Evolutionary conservation across 2,329 filamentous ascomycete species (phyloP).

Genomic region (Rutstroemia sp.): DNA sequence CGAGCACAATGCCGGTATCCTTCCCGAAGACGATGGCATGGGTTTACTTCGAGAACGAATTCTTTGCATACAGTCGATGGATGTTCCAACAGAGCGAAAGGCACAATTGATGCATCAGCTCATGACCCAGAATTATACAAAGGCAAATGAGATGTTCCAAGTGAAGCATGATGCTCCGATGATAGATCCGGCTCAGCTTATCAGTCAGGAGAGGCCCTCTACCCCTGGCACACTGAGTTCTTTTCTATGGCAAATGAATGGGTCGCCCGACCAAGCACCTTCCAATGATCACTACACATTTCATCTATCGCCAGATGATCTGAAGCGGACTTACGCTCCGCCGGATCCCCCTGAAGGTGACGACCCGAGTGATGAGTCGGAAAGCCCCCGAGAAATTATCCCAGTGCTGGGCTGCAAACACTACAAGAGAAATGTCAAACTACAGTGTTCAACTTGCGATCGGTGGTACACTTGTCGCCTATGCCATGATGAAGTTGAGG

Average conservation of each 20-base stretch:
- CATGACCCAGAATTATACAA: constrained; percentile 61
- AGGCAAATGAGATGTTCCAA: constrained; percentile 32
- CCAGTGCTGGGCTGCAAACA: constrained; percentile 73
- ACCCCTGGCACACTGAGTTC: constrained; percentile 43
- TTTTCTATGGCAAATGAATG: constrained; percentile 49
- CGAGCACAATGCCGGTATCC: constrained; percentile 19
- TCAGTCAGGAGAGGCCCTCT: constrained; percentile 35
- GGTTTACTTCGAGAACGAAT: constrained; percentile 58
- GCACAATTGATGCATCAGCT: constrained; percentile 64
- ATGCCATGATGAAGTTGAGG: constrained; percentile 80
- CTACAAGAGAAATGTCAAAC: constrained; percentile 91
- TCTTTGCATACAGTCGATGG: constrained; percentile 56
- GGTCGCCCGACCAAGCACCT: constrained; percentile 15
- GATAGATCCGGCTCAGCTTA: constrained; percentile 24
- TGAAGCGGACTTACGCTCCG: constrained; percentile 60
- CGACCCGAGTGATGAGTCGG: constrained; percentile 32
- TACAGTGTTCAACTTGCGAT: constrained; percentile 85
- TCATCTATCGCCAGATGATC: constrained; percentile 50
- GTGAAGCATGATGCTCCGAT: constrained; percentile 21
- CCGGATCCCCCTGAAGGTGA: constrained; percentile 42
- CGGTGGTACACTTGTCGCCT: constrained; percentile 94
- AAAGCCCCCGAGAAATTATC: constrained; percentile 17
- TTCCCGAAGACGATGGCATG: constrained; percentile 76
- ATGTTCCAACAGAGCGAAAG: constrained; percentile 55
- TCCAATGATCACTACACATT: constrained; percentile 34